Conservation (phyloP, 2,329 filamentous ascomycete species). For the Verticillium nubilum region DNA sequence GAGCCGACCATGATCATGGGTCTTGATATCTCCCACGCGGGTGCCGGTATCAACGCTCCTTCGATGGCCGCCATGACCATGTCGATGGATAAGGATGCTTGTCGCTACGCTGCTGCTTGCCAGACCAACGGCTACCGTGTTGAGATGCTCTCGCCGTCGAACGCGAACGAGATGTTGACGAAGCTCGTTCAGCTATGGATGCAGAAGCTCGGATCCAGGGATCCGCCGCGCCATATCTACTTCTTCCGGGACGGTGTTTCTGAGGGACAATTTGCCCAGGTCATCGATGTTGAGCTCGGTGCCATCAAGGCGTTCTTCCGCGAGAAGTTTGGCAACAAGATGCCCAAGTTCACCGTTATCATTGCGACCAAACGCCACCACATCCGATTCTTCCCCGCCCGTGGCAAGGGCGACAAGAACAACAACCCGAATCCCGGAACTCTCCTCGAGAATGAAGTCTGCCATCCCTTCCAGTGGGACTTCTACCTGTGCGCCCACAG, state of each 20-base stretch:
- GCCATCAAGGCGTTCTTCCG: slow-evolving; percentile 61
- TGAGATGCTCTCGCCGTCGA: slow-evolving; percentile 69
- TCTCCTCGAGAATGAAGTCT: slow-evolving; percentile 83
- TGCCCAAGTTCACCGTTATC: slow-evolving; percentile 73
- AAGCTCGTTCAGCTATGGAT: slow-evolving; percentile 61
- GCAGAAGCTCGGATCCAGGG: slow-evolving; percentile 34
- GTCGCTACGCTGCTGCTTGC: slow-evolving; percentile 72
- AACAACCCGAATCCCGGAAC: slow-evolving; percentile 82
- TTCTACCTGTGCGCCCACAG: slow-evolving; percentile 62
- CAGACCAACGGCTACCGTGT: slow-evolving; percentile 78
- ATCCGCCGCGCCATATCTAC: slow-evolving; percentile 65
- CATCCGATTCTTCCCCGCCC: slow-evolving; percentile 80
- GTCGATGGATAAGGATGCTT: slow-evolving; percentile 65
- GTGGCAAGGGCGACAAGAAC: slow-evolving; percentile 62
- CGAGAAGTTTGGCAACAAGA: slow-evolving; percentile 26
- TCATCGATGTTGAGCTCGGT: slow-evolving; percentile 71
- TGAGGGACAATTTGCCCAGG: slow-evolving; percentile 76
- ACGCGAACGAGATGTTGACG: slow-evolving; percentile 61
- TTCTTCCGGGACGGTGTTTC: slow-evolving; percentile 93
- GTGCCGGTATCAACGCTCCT: slow-evolving; percentile 55
- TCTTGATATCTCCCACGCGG: slow-evolving; percentile 81
- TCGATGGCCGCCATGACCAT: slow-evolving; percentile 88
- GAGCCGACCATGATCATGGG: slow-evolving; percentile 59
- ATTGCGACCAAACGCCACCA: slow-evolving; percentile 93
- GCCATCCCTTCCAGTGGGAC: slow-evolving; percentile 84